Percentiles rank a stretch among this genome's conserved stretches.
Evolutionary conservation across 495 filamentous ascomycete species (phyloP).

Genomic region (Hyaloscypha bicolor): DNA sequence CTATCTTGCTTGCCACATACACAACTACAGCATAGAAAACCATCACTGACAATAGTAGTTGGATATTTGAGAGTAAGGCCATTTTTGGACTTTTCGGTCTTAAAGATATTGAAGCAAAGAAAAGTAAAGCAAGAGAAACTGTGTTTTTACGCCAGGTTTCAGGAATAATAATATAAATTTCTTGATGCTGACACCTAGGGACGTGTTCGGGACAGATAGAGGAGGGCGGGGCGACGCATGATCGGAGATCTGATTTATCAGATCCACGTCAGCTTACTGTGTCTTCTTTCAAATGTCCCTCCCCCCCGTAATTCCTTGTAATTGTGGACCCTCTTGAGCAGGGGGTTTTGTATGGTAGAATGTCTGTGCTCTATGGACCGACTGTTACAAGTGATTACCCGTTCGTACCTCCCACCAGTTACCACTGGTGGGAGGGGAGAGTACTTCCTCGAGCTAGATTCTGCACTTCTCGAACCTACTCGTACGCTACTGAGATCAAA

Average conservation of each 20-base stretch:
- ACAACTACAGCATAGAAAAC: background rate
- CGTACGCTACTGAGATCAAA: no score
- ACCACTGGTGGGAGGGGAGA: no score
- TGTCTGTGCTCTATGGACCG: no score
- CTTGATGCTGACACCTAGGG: background rate
- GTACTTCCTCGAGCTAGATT: no score
- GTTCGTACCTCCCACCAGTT: no score
- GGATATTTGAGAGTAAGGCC: background rate
- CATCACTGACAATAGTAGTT: background rate
- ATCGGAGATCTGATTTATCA: background rate
- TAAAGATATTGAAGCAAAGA: background rate
- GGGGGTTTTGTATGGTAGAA: no score
- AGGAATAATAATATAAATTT: background rate
- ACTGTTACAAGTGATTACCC: no score
- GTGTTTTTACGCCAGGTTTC: background rate
- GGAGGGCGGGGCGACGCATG: background rate
- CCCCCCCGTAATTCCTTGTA: no score
- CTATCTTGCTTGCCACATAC: background rate
- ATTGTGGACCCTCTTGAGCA: no score
- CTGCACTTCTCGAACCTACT: no score
- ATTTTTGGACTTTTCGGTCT: background rate
- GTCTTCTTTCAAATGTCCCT: background rate
- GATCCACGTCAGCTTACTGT: background rate
- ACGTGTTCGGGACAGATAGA: background rate
- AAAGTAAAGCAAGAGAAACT: background rate